Conservation (phyloP, 2,329 filamentous ascomycete species). For the Curvularia hawaiiensis region DNA sequence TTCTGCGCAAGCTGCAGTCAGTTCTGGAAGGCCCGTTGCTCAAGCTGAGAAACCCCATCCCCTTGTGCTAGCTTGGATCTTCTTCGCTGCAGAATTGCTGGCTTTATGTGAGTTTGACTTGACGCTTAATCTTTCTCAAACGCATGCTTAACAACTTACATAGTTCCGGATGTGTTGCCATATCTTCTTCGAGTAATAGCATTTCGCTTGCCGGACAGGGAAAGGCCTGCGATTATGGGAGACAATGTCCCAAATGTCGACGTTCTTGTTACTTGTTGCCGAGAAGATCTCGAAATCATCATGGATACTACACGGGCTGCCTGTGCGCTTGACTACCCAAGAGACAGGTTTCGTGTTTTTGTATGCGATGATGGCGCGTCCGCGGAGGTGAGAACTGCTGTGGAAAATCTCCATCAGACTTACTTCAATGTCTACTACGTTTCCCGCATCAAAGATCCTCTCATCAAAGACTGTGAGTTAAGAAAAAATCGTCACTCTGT, state of each 20-base stretch:
- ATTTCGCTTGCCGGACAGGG: background rate
- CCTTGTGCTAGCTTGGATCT: background rate
- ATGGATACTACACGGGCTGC: slow-evolving; percentile 35
- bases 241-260: slow-evolving; percentile 47
- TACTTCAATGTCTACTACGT: slow-evolving; percentile 52
- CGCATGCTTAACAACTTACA: background rate
- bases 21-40: background rate
- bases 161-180: background rate
- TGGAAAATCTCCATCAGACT: slow-evolving; percentile 43
- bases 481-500: background rate
- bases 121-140: background rate
- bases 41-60: background rate
- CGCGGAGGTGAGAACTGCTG: slow-evolving; percentile 35
- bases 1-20: background rate
- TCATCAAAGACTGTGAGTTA: background rate
- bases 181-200: background rate
- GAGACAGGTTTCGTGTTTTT: slow-evolving; percentile 41
- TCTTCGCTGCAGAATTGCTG: background rate
- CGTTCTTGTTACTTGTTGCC: slow-evolving; percentile 52
- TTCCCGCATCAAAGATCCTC: background rate
- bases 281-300: slow-evolving; percentile 51
- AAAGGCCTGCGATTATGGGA: slow-evolving; percentile 11
- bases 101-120: background rate
- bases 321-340: slow-evolving; percentile 24
- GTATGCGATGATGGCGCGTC: slow-evolving; percentile 49